A percentile compares a stretch with the other conserved stretches of the same genome.
Conservation (phyloP, 2,329 filamentous ascomycete genomes). For the Daldinia sp. region DNA sequence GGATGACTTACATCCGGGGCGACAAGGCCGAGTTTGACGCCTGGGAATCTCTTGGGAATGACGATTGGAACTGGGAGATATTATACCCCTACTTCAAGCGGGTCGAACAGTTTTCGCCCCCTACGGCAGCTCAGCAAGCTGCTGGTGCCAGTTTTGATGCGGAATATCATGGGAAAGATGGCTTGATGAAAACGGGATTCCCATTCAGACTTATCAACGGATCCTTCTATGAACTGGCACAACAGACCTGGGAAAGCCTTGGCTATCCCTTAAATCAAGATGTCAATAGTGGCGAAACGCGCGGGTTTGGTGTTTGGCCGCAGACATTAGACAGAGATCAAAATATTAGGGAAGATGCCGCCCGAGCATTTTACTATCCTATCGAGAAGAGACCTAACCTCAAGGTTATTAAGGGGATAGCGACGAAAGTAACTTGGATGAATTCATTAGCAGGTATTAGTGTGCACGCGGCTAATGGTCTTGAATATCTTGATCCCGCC, state of each 20-base stretch:
- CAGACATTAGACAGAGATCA: constrained; percentile 50
- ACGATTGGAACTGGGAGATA: constrained; percentile 55
- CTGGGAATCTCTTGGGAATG: constrained; percentile 54
- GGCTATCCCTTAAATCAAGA: constrained; percentile 50
- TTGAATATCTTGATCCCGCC: constrained; percentile 49
- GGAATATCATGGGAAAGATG: constrained; percentile 48
- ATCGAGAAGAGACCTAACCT: constrained; percentile 51
- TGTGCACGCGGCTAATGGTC: constrained; percentile 43
- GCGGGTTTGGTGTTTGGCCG: constrained; percentile 51
- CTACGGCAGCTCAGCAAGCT: constrained; percentile 46
- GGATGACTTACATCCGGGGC: constrained; percentile 58
- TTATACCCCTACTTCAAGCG: constrained; percentile 58
- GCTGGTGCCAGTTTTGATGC: constrained; percentile 49
- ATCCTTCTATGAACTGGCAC: constrained; percentile 43
- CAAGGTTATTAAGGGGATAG: constrained; percentile 50
- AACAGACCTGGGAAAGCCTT: constrained; percentile 47
- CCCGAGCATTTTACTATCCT: constrained; percentile 53
- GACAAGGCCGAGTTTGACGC: constrained; percentile 53
- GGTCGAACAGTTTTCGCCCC: constrained; percentile 50
- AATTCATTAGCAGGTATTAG: constrained; percentile 13
- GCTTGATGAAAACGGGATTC: constrained; percentile 51
- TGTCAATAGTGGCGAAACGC: constrained; percentile 50
- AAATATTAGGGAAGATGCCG: constrained; percentile 53
- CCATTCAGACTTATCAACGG: constrained; percentile 48
- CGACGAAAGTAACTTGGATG: constrained; percentile 45